Evolutionary conservation across 768 basidiomycete species (phyloP).

Genomic region (Lepiota brunneoincarnata): DNA sequence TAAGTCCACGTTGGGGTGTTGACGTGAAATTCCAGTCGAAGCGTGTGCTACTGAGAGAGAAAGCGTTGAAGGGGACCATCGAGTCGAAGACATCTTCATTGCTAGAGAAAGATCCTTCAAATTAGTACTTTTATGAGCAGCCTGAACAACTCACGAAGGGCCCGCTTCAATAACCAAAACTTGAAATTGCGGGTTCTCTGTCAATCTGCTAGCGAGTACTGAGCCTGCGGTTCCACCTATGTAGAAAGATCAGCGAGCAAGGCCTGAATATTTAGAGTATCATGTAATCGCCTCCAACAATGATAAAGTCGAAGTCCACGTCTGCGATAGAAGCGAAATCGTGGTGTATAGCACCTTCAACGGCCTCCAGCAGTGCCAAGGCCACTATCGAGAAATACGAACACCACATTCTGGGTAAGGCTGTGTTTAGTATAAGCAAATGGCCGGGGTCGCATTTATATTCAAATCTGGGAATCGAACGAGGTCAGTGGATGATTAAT

Average conservation of each 20-base stretch:
- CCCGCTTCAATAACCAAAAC: slow-evolving; percentile 28
- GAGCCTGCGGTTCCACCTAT: slow-evolving; percentile 23
- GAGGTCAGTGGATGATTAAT: neutral
- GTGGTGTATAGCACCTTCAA: slow-evolving; percentile 4
- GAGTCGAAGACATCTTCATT: slow-evolving; percentile 14
- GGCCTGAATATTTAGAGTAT: neutral
- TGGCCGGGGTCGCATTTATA: neutral
- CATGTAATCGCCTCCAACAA: slow-evolving; percentile 13
- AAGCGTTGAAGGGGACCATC: slow-evolving; percentile 14
- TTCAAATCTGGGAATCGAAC: neutral
- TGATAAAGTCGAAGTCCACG: slow-evolving; percentile 13
- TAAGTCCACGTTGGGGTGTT: slow-evolving; percentile 21
- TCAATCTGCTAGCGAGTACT: slow-evolving; percentile 23
- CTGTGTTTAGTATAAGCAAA: neutral
- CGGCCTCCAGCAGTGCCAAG: neutral
- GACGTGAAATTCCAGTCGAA: slow-evolving; percentile 30
- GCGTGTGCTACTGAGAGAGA: slow-evolving; percentile 11
- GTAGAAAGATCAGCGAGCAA: neutral
- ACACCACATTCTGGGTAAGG: neutral
- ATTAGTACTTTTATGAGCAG: neutral
- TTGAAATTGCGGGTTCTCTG: slow-evolving; percentile 21
- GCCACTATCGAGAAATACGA: neutral
- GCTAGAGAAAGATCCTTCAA: slow-evolving; percentile 5
- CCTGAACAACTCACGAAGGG: slow-evolving; percentile 16
- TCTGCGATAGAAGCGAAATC: slow-evolving; percentile 2